Evolutionary conservation across 192 early-diverging fungal genomes (phyloP).

Genomic region (Bifiguratus adelaidae): DNA sequence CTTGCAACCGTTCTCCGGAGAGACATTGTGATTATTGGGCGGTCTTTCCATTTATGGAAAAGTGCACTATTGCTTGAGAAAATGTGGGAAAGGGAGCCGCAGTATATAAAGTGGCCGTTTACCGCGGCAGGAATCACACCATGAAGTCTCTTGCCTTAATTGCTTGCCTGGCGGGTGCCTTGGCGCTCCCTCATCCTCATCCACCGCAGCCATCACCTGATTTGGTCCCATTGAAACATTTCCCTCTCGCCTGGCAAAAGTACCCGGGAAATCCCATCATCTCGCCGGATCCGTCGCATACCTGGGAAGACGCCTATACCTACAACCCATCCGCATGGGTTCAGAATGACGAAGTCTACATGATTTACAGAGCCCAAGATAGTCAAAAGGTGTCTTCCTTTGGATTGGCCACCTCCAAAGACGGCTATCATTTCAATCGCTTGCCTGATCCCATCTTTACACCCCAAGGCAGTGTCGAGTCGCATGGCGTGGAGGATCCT

Average conservation of each 20-base stretch:
- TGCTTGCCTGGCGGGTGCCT: too few relatives aligned
- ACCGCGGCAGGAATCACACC: too few relatives aligned
- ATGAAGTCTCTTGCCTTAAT: too few relatives aligned
- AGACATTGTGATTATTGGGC: too few relatives aligned
- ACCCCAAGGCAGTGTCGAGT: slow-evolving; percentile 1
- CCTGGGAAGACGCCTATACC: slow-evolving; percentile 1
- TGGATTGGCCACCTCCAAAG: slow-evolving; percentile 1
- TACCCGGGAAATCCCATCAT: slow-evolving; percentile 4
- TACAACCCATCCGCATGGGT: slow-evolving; percentile 4
- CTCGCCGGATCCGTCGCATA: slow-evolving; percentile 1
- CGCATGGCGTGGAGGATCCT: slow-evolving; percentile 3
- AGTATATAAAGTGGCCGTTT: too few relatives aligned
- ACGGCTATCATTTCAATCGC: slow-evolving; percentile 1
- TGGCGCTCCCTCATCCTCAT: too few relatives aligned
- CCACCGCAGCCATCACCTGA: too few relatives aligned
- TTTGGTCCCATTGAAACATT: neutral
- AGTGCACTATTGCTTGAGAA: too few relatives aligned
- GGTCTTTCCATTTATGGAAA: too few relatives aligned
- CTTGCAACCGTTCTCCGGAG: too few relatives aligned
- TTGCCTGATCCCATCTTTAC: slow-evolving; percentile 2
- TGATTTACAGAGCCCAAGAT: slow-evolving; percentile 1
- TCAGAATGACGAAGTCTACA: slow-evolving; percentile 1
- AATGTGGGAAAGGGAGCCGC: too few relatives aligned
- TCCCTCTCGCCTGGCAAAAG: slow-evolving; percentile 1
- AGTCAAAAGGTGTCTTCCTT: neutral